Conservation (phyloP, 1,284 basidiomycete genomes). For the Boletus calvinii region DNA sequence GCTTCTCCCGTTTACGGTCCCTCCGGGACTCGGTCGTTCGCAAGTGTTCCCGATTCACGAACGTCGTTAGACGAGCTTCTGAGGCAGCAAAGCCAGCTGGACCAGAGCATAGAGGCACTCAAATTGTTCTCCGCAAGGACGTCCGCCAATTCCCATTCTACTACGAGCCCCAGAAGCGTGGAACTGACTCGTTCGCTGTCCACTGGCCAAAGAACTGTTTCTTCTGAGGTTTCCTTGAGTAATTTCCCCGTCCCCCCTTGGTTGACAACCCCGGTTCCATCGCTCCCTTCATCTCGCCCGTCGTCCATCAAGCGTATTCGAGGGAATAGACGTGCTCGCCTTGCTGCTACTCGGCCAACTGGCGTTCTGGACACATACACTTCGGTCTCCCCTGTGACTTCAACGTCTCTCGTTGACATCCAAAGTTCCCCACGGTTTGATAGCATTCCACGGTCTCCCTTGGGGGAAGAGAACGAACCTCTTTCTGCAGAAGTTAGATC, state of each 20-base stretch:
- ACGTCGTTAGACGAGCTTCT: conserved; percentile 51
- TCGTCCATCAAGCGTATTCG: conserved; percentile 21
- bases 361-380: conserved; percentile 4
- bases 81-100: conserved; percentile 62
- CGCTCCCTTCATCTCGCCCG: conserved; percentile 18
- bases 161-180: conserved; percentile 5
- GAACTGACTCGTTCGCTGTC: conserved; percentile 28
- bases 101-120: conserved; percentile 61
- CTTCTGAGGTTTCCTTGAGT: conserved; percentile 63
- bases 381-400: conserved; percentile 6
- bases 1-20: conserved; percentile 53
- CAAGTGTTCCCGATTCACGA: conserved; percentile 18
- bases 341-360: conserved; percentile 9
- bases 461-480: conserved; percentile 32
- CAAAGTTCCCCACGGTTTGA: conserved; percentile 17
- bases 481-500: conserved; percentile 23
- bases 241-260: conserved; percentile 66
- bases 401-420: conserved; percentile 13
- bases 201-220: conserved; percentile 30
- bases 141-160: conserved; percentile 7
- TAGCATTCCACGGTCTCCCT: conserved; percentile 32
- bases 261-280: conserved; percentile 19
- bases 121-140: conserved; percentile 44
- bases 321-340: conserved; percentile 23
- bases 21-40: conserved; percentile 35